A percentile compares a stretch with the other conserved stretches of the same genome.
Evolutionary conservation across 2,329 filamentous ascomycete genomes (phyloP).

Genomic region (Delphinella strobiligena): DNA sequence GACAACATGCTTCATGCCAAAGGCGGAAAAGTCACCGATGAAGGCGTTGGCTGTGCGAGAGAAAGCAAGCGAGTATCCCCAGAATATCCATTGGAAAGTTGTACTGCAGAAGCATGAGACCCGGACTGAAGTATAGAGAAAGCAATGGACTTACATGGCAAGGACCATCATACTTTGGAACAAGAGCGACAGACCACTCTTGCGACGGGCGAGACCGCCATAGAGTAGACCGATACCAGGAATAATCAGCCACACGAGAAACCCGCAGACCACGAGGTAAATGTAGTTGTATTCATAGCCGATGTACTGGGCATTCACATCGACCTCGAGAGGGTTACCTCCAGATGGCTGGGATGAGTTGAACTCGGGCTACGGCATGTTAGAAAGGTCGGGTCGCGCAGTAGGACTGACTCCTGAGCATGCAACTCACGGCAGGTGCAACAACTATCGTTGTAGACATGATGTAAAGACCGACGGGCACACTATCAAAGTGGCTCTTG

Average conservation of each 20-base stretch:
- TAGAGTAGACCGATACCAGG: conserved; percentile 55
- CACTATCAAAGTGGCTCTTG: neutral
- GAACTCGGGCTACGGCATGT: conserved; percentile 22
- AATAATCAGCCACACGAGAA: conserved; percentile 55
- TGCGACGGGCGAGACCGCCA: conserved; percentile 49
- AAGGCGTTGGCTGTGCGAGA: conserved; percentile 48
- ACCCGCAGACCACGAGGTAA: conserved; percentile 46
- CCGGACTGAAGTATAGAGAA: too few relatives aligned
- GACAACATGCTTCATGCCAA: conserved; percentile 49
- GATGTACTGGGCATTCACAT: conserved; percentile 47
- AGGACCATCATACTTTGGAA: conserved; percentile 51
- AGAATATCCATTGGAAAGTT: conserved; percentile 48
- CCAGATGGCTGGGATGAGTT: conserved; percentile 36
- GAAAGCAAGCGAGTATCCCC: conserved; percentile 53
- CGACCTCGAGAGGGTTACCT: conserved; percentile 39
- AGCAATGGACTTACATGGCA: conserved; percentile 12
- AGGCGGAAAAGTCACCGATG: conserved; percentile 51
- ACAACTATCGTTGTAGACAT: neutral
- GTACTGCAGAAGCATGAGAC: neutral
- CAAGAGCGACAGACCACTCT: conserved; percentile 48
- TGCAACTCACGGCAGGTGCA: too few relatives aligned
- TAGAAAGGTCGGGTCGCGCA: neutral
- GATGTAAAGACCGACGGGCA: neutral
- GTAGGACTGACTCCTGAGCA: too few relatives aligned
- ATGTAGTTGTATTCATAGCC: conserved; percentile 50